Evolutionary conservation across 768 basidiomycete species (phyloP), one percentile per base, ranked within the genome.

Genomic region (Macrocybe gigantea): DNA sequence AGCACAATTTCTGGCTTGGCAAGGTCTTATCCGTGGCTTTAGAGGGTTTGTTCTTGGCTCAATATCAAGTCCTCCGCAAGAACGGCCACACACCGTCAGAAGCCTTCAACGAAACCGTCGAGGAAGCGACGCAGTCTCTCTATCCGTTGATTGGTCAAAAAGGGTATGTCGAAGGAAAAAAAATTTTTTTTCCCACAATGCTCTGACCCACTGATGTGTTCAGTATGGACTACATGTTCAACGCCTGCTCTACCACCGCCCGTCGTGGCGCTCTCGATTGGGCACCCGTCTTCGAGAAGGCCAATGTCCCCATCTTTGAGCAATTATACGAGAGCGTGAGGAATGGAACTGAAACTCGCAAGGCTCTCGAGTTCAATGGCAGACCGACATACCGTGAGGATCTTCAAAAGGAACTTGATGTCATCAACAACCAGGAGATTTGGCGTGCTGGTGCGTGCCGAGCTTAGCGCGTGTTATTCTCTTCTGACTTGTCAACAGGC

Each of bases 81-180:
- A 95, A 95, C 64, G 93, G 93, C 48, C 96, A 99, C 79, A 74
- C 83, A 4, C 96, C 96, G 46, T 98, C 95, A 38, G 96, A 99
- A 67, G 94, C 94, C 42, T 98, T 99, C 83, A 98, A 99, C 70
- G 96, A 99, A 78, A 98, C 96, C 50, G 96, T 98, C 52, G 96
- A 98, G 71, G 96, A 98, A 74, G 96, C 96, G n/a, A 98, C 95
- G 38, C 94, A 99, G 65, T 95, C 93, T 35, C 83, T 99, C 54
- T 97, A 91, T 77, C 96, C 96, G 51, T 70, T 99, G 67, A 93
- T 99, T 60, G 96, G 95, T 56, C 79, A 86, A 62, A 88, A 96
- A 66, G 93, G 93, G 86, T 89, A 65, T 47, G 82, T 63, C 6
- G 46, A 33, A 5, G 11, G 41, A 33, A 13, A 22, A 38, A 44